Evolutionary conservation across 768 basidiomycete species (phyloP).

Genomic region (Lactifluus volemus): DNA sequence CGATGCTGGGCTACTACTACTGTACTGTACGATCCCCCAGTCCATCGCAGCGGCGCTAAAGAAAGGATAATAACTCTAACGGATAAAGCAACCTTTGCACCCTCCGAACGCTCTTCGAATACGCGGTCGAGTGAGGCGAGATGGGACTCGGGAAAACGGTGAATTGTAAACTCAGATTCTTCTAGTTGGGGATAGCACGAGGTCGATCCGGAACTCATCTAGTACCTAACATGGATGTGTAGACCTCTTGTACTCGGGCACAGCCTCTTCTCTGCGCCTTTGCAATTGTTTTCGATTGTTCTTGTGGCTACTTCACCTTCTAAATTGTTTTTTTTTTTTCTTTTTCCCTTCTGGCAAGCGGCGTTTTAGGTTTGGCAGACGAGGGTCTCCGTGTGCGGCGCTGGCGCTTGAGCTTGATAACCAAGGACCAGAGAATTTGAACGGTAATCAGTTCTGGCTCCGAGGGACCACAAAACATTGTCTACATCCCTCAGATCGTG

Average conservation of each 20-base stretch:
- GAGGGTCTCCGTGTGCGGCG: constrained; percentile 18
- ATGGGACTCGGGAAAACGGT: not conserved
- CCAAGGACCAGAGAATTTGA: not conserved
- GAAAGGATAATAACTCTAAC: not conserved
- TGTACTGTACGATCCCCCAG: not conserved
- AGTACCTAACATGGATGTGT: not conserved
- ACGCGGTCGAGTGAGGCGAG: not conserved
- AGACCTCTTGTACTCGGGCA: not conserved
- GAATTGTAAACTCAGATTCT: not conserved
- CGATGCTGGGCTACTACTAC: not conserved
- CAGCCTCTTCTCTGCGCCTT: not conserved
- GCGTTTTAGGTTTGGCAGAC: constrained; percentile 19
- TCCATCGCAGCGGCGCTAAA: not conserved
- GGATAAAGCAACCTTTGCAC: not conserved
- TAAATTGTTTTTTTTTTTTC: constrained; percentile 8
- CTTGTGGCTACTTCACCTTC: constrained; percentile 7
- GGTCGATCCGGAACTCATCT: not conserved
- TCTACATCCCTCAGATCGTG: not conserved
- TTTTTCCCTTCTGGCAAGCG: constrained; percentile 7
- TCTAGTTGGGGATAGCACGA: not conserved
- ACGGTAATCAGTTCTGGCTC: not conserved
- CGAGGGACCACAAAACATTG: not conserved
- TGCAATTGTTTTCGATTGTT: not conserved
- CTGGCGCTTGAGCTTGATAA: constrained; percentile 14
- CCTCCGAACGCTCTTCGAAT: not conserved